phyloP scores from a whole-genome alignment of 2,329 filamentous ascomycete species.

The Nannizzia gypsea region DNA sequence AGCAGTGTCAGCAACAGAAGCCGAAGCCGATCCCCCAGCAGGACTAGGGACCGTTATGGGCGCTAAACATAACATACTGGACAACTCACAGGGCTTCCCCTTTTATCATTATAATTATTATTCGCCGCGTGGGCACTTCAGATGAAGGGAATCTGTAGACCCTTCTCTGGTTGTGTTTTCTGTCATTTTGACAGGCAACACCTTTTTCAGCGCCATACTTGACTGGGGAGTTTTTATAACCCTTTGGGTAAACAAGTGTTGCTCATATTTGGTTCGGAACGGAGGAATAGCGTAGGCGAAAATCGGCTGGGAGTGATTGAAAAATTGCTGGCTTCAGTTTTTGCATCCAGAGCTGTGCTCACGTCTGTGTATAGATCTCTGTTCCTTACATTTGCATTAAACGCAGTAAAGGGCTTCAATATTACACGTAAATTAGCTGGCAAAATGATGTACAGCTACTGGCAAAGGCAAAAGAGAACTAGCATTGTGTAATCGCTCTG shows the following conservation, averaged over 20 bases:
- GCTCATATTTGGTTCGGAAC: too few relatives aligned
- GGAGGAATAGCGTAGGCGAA: too few relatives aligned
- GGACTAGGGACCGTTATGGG: conserved; percentile 22
- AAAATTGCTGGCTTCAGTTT: too few relatives aligned
- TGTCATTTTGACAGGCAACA: too few relatives aligned
- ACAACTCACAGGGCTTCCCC: neutral
- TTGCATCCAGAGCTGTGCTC: too few relatives aligned
- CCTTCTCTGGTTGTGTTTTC: too few relatives aligned
- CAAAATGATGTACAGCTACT: neutral
- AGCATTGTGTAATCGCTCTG: neutral
- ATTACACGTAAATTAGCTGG: neutral
- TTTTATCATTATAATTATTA: neutral
- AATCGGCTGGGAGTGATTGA: too few relatives aligned
- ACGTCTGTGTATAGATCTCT: too few relatives aligned
- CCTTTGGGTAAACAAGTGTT: too few relatives aligned
- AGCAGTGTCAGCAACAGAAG: conserved; percentile 39
- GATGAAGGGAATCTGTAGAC: too few relatives aligned
- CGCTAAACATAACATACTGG: conserved; percentile 5
- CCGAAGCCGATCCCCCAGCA: conserved; percentile 42
- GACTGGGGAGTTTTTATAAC: too few relatives aligned
- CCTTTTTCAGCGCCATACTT: too few relatives aligned
- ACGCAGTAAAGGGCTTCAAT: neutral
- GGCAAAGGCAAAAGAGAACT: neutral
- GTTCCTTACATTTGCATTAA: neutral
- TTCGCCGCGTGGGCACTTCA: neutral